phyloP scores from a whole-genome alignment of 2,329 filamentous ascomycete species.

The Xylaria sp. region DNA sequence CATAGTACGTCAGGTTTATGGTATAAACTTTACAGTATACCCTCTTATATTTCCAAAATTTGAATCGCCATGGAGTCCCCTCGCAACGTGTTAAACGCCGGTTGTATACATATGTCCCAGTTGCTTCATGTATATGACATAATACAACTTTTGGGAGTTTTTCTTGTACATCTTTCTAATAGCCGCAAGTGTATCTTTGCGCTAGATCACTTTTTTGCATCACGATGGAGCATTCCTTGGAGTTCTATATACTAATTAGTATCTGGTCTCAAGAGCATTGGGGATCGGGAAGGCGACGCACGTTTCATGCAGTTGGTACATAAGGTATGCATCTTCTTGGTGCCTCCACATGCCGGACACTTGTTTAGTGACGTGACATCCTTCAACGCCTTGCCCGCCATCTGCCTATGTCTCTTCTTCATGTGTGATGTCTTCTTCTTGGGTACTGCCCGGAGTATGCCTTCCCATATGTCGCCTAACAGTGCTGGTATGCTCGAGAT shows the following conservation, averaged over 20 bases:
- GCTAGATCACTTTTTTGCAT: slow-evolving; percentile 26
- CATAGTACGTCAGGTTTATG: too few relatives aligned
- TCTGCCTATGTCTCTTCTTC: slow-evolving; percentile 89
- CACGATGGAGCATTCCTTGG: slow-evolving; percentile 26
- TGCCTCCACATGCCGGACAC: slow-evolving; percentile 84
- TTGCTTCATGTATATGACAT: not conserved
- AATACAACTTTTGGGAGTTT: too few relatives aligned
- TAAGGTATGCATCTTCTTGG: slow-evolving; percentile 85
- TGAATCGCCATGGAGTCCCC: not conserved
- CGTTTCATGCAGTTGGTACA: slow-evolving; percentile 86
- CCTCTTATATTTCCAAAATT: not conserved
- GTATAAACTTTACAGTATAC: not conserved
- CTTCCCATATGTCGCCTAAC: slow-evolving; percentile 89
- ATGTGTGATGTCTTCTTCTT: slow-evolving; percentile 99
- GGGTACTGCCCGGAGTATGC: slow-evolving; percentile 85
- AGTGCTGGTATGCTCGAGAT: slow-evolving; percentile 68
- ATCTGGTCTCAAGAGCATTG: not conserved
- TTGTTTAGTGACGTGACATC: slow-evolving; percentile 86
- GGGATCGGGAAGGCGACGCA: slow-evolving; percentile 47
- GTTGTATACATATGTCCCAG: not conserved
- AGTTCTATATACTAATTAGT: slow-evolving; percentile 25
- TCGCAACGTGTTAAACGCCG: not conserved
- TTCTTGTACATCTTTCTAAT: not conserved
- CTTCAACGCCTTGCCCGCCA: slow-evolving; percentile 93
- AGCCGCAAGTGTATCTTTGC: not conserved